Base-by-base conservation (phyloP, 2,329 filamentous ascomycete genomes). In the Phialophora expanda region DNA sequence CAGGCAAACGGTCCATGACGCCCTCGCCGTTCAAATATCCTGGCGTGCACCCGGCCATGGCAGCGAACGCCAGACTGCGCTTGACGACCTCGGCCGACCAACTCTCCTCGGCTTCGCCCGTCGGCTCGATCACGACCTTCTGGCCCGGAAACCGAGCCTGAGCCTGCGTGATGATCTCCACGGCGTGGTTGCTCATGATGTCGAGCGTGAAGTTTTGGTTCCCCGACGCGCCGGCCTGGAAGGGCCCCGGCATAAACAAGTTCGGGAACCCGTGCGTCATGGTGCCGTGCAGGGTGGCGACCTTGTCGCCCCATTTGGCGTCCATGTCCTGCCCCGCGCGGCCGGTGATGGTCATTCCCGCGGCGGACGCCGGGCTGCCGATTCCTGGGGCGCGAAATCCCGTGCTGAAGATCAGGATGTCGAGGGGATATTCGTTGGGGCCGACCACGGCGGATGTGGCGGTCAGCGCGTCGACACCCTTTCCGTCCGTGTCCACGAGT, bases 251-350 rank as follows among this genome's bases (percentile, higher is more conserved):
- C 70, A 82, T 81, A 78, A 86, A 83, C 55, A 86, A 70, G 69
- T 88, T 88, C 1, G 86, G 85, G 65, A 87, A 87, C 0, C 78
- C 79, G 67, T 76, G 75, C 0, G 76, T 80, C 4, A 78, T 73
- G 5, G 83, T 74, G 9, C 85, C 86, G 73, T 88, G 85, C 0
- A 87, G 76, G 0, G 85, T 87, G 0, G 76, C 71, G 0, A 82
- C 72, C 0, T 82, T 84, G 0, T 78, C 74, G 22, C 75, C 74
- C 73, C 83, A 85, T 69, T 82, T 82, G 2, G 82, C 75, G 8
- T 79, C 78, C 44, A 87, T 73, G 12, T 81, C 75, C 3, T 75
- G 64, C 1, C 81, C 81, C 38, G 78, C 72, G 9, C 81, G 78
- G 22, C 85, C 85, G 20, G 71, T 74, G 57, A 85, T 77, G 0